phyloP scores from a whole-genome alignment of 495 filamentous ascomycete genomes.

The Penicillium bovifimosum region DNA sequence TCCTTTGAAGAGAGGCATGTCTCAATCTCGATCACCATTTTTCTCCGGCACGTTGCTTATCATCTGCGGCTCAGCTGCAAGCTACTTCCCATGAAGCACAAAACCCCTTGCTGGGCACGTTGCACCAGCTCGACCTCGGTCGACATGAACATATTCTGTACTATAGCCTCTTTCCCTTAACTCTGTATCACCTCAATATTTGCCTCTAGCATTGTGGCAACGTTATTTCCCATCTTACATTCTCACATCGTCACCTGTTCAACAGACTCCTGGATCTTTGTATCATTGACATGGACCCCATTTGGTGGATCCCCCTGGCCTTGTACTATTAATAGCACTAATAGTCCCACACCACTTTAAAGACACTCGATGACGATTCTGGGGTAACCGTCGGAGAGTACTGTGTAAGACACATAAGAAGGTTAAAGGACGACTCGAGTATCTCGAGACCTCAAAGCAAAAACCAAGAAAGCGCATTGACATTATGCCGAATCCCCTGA shows the following conservation, averaged over 20 bases:
- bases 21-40: neutral
- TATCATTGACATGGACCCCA: neutral
- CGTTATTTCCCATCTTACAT: neutral
- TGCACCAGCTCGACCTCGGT: neutral
- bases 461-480: neutral
- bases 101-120: neutral
- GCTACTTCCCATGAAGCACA: neutral
- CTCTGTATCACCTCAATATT: neutral
- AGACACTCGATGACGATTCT: neutral
- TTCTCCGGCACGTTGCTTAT: neutral
- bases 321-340: slow-evolving; percentile 8
- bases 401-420: neutral
- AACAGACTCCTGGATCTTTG: neutral
- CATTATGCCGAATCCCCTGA: neutral
- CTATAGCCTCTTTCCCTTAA: neutral
- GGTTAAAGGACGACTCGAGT: neutral
- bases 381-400: neutral
- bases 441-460: neutral
- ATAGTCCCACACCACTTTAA: neutral
- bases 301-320: neutral
- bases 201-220: neutral
- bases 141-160: slow-evolving; percentile 1
- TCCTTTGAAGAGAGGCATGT: neutral
- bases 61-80: neutral
- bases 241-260: neutral